Evolutionary conservation across 352 stramenopile species (phyloP), one percentile per base, ranked within the genome.

Genomic region (Phytopythium delawarense): DNA sequence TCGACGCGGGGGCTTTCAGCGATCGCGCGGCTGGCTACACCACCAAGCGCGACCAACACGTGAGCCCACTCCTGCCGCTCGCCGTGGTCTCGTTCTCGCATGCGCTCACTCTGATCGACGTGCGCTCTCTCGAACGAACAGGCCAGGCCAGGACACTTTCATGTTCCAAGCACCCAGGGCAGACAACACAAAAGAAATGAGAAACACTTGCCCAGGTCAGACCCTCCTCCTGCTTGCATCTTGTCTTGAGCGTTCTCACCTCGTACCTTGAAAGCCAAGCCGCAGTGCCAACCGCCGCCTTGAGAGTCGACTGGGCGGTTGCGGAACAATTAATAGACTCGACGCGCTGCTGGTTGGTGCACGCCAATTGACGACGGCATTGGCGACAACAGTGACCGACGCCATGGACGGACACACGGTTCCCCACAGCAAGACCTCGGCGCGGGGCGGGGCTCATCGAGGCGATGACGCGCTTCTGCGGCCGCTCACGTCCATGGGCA

Each of bases 401-500:
- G 21, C 4, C 0, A 54, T 54, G 48, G 48, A 54, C 23, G 7
- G 15, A 2, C 28, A 21, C 16, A 25, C 28, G 48, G 25, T n/a
- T 51, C 28, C 25, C 13, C 23, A 52, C 40, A 21, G 37, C 25
- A 52, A 52, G 8, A 7, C 28, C 7, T 32, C 55, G 55, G 39
- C 39, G 4, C 35, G 40, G 18, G n/a, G n/a, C 20, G 40, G 39
- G 2, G 20, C 21, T 7, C 55, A 39, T 1, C 23, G 55, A 25
- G 59, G 34, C 23, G 59, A 66, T 8, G 37, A 50, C 16, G 57
- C n/a, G 16, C 57, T 32, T 8, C 35, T 32, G 59, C 70, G 74
- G 20, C 77, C 77, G 0, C 77, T 87, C 60, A 81, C 72, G 9
- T 72, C 70, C 37, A 69, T 76, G 63, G 70, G 70, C 7, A 57